Conservation (phyloP, 2,329 filamentous ascomycete species). For the Fusarium albosuccineum region DNA sequence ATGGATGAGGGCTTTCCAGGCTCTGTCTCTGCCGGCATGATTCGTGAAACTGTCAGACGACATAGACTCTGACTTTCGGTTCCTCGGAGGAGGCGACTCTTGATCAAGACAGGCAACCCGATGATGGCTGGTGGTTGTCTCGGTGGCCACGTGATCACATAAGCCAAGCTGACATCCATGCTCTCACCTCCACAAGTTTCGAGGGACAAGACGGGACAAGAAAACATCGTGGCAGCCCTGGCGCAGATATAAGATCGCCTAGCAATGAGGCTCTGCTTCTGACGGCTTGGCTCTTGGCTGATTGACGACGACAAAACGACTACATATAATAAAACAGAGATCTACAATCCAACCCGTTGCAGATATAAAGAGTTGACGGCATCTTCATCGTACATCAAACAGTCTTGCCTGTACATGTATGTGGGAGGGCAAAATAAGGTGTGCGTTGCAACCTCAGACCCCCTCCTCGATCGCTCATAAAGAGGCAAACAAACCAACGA, state of each 20-base stretch:
- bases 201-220: slow-evolving; percentile 9
- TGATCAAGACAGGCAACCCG: slow-evolving; percentile 26
- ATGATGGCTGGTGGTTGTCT: neutral
- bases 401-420: neutral
- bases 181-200: neutral
- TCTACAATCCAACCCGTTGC: neutral
- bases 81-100: neutral
- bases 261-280: slow-evolving; percentile 37
- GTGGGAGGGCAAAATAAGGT: slow-evolving; percentile 7
- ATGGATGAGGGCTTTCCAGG: neutral
- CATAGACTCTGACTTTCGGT: neutral
- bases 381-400: neutral
- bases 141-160: slow-evolving; percentile 9
- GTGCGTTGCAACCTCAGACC: neutral
- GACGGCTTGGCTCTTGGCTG: slow-evolving; percentile 5
- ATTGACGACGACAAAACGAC: slow-evolving; percentile 1
- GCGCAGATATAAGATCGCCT: slow-evolving; percentile 7
- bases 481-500: slow-evolving; percentile 9
- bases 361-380: neutral
- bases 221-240: slow-evolving; percentile 7
- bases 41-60: slow-evolving; percentile 6
- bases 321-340: neutral
- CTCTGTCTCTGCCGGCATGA: slow-evolving; percentile 12
- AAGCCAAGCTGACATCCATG: slow-evolving; percentile 7
- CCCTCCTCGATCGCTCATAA: neutral